These are phyloP conservation scores for Lenzites betulinus DNA, from an alignment of 768 basidiomycete species.

Conservation along the genomic window DNA sequence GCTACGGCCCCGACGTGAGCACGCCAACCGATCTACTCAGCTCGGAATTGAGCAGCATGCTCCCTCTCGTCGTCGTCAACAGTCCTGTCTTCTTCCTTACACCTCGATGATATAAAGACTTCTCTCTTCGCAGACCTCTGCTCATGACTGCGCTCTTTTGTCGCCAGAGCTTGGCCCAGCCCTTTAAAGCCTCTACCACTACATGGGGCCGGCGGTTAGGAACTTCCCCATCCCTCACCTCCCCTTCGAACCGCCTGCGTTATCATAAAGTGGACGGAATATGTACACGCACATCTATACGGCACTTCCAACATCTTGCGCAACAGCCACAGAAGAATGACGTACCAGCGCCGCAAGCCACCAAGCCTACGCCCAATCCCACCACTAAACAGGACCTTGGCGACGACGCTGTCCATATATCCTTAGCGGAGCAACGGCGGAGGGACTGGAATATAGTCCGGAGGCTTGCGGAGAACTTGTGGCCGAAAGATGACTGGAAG, in stretches of 20 bases:
- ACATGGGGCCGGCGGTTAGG: not conserved
- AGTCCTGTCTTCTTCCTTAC: not conserved
- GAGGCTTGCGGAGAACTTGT: constrained; percentile 83
- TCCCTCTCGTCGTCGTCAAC: not conserved
- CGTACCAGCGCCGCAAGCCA: not conserved
- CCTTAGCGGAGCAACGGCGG: constrained; percentile 52
- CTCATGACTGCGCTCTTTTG: constrained; percentile 5
- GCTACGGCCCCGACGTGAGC: not conserved
- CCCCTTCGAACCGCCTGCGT: not conserved
- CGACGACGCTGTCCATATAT: constrained; percentile 15
- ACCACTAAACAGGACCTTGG: constrained; percentile 15
- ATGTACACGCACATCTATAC: not conserved
- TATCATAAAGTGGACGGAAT: not conserved
- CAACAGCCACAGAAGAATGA: constrained; percentile 7
- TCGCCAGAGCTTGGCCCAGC: constrained; percentile 8
- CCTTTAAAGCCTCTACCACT: not conserved
- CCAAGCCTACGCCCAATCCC: not conserved
- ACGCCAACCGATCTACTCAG: constrained; percentile 9
- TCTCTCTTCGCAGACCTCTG: not conserved
- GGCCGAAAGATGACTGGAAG: constrained; percentile 86
- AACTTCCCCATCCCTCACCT: not conserved
- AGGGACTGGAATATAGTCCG: constrained; percentile 89
- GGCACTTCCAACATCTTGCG: constrained; percentile 7
- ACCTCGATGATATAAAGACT: not conserved
- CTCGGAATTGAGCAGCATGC: constrained; percentile 8